Percentiles rank a stretch among this genome's conserved stretches.
Evolutionary conservation across 2,329 filamentous ascomycete genomes (phyloP).

Genomic region (Plectosphaerella plurivora): DNA sequence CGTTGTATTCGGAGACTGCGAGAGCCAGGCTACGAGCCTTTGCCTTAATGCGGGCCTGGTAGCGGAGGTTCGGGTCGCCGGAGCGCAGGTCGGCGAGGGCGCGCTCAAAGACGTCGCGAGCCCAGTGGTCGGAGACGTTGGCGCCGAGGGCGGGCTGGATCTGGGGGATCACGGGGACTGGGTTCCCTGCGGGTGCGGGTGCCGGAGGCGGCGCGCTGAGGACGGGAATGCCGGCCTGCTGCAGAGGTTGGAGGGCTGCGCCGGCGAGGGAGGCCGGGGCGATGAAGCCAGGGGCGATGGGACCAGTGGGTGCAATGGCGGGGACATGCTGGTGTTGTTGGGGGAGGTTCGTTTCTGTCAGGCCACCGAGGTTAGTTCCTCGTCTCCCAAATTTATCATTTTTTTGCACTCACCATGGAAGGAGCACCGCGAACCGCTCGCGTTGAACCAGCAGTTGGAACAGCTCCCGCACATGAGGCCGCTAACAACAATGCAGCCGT

Average conservation of each 20-base stretch:
- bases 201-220: conserved; percentile 12
- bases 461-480: conserved; percentile 59
- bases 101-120: conserved; percentile 38
- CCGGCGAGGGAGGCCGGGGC: conserved; percentile 22
- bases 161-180: conserved; percentile 5
- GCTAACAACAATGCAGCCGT: conserved; percentile 51
- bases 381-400: too few relatives aligned
- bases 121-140: conserved; percentile 11
- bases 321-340: conserved; percentile 27
- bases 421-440: conserved; percentile 54
- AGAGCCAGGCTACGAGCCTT: conserved; percentile 51
- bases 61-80: conserved; percentile 38
- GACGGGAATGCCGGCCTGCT: conserved; percentile 15
- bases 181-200: conserved; percentile 2
- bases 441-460: conserved; percentile 61
- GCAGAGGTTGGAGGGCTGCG: conserved; percentile 19
- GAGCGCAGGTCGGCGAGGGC: conserved; percentile 40
- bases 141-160: conserved; percentile 8
- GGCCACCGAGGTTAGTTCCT: background rate
- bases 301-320: conserved; percentile 20
- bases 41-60: conserved; percentile 47
- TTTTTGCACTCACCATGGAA: conserved; percentile 43
- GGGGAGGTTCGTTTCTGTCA: conserved; percentile 41
- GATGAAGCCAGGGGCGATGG: conserved; percentile 13
- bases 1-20: conserved; percentile 47